Evolutionary conservation across 495 filamentous ascomycete genomes (phyloP), one percentile per base, ranked within the genome.

Genomic region (Achaetomiella virescens): DNA sequence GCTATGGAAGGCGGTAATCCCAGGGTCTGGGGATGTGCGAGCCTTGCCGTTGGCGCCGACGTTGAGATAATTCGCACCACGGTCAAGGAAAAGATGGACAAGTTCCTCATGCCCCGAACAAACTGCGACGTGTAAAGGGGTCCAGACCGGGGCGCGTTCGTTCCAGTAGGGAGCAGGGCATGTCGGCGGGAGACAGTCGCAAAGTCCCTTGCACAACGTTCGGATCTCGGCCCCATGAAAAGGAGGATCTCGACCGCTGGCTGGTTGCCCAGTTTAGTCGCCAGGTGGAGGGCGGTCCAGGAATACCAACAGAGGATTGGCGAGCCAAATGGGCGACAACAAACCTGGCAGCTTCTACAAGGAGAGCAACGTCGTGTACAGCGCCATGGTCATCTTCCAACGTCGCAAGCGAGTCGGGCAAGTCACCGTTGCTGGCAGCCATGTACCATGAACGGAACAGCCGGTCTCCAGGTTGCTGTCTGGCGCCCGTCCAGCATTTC

Each of bases 211-310:
- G 33, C 47, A 37, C 37, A 11, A n/a, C 33, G 4, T 11, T 27
- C 37, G 12, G 9, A 38, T 24, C 2, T 49, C 2, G 11, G 47
- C 47, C 12, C 47, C 33, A 1, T 38, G 33, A 20, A 10, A n/a
- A 49, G 31, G 3, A 49, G 12, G 12, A n/a, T n/a, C 12, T 49
- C 35, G 47, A 49, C 31, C 8, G 47, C 47, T 25, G 22, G 33
- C 1, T 1, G 14, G 33, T 49, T 38, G 33, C 20, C 33, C 3
- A 11, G 47, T 12, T 49, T 24, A 1, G 35, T 20, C 4, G 47
- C 47, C n/a, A 21, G 18, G n/a, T 49, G 47, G 24, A 49, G 47
- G 18, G 47, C 33, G 11, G 47, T 38, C 47, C 47, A 49, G 6
- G 33, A 38, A 18, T 49, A 38, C 27, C 27, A 31, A 9, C 5